Conservation (phyloP, 2,329 filamentous ascomycete genomes). For the Colletotrichum gloeosporioides region DNA sequence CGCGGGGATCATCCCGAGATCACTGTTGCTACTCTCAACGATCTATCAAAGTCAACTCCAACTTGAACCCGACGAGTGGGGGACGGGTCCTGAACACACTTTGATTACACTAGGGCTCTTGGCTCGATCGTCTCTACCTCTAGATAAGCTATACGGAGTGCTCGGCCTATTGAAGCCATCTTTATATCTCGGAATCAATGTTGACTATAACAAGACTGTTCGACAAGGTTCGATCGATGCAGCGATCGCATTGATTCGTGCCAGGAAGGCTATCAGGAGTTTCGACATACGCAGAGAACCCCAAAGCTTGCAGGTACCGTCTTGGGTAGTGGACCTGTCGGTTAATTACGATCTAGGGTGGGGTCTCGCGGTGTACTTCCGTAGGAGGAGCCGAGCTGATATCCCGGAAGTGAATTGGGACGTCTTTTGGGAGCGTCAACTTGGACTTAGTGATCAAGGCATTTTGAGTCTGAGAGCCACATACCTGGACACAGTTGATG, state of each 20-base stretch:
- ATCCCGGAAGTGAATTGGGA: not conserved
- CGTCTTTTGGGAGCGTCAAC: not conserved
- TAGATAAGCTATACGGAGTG: not conserved
- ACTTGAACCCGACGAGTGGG: not conserved
- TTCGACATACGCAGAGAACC: not conserved
- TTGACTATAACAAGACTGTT: not conserved
- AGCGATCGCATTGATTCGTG: not conserved
- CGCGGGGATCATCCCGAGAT: accelerated
- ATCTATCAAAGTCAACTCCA: not conserved
- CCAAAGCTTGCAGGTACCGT: not conserved
- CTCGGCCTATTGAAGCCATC: accelerated
- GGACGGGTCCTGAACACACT: accelerated
- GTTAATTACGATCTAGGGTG: accelerated
- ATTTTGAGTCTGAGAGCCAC: not conserved
- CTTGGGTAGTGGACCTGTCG: not conserved
- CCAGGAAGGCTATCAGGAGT: accelerated
- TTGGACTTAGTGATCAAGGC: not conserved
- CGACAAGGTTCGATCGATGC: not conserved
- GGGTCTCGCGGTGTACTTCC: accelerated
- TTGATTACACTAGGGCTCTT: not conserved
- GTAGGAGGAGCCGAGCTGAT: accelerated
- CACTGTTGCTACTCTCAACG: accelerated
- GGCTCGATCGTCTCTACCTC: not conserved
- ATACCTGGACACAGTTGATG: not conserved
- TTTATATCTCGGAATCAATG: accelerated